Evolutionary conservation across 2,329 filamentous ascomycete genomes (phyloP).

Genomic region (Penicillium sp.): DNA sequence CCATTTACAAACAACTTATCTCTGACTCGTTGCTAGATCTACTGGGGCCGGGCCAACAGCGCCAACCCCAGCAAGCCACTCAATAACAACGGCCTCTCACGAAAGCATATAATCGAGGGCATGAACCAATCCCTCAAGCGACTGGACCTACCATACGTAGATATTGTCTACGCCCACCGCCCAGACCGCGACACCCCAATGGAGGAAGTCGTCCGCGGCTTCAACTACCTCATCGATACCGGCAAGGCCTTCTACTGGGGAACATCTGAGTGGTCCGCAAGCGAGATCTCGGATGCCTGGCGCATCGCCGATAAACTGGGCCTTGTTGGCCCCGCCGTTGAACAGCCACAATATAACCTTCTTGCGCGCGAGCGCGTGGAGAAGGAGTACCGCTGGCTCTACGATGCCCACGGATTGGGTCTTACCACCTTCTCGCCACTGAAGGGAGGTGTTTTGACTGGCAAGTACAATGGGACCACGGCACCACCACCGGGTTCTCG

Average conservation of each 20-base stretch:
- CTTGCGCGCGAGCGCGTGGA: conserved; percentile 64
- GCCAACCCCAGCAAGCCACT: conserved; percentile 61
- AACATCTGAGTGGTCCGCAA: conserved; percentile 67
- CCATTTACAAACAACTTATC: too few relatives aligned
- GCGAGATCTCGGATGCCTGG: conserved; percentile 66
- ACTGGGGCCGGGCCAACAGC: conserved; percentile 64
- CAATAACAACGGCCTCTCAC: conserved; percentile 67
- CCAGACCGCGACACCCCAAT: conserved; percentile 68
- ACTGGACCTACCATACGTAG: conserved; percentile 67
- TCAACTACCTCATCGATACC: conserved; percentile 68
- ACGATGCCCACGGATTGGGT: conserved; percentile 60
- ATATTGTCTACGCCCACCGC: conserved; percentile 69
- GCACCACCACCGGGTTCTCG: conserved; percentile 58
- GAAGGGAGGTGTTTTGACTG: conserved; percentile 61
- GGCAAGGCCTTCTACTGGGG: conserved; percentile 73
- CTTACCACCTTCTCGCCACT: conserved; percentile 66
- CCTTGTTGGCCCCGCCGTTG: conserved; percentile 64
- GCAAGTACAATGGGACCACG: conserved; percentile 62
- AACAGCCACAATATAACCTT: conserved; percentile 69
- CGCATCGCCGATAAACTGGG: conserved; percentile 61
- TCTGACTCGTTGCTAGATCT: conserved; percentile 47
- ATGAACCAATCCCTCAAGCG: conserved; percentile 61
- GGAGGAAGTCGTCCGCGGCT: conserved; percentile 69
- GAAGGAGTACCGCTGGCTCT: conserved; percentile 61
- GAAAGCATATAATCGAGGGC: conserved; percentile 71